Base-by-base conservation (phyloP, 257 asterid species). In the Paraleonurus japonicus region DNA sequence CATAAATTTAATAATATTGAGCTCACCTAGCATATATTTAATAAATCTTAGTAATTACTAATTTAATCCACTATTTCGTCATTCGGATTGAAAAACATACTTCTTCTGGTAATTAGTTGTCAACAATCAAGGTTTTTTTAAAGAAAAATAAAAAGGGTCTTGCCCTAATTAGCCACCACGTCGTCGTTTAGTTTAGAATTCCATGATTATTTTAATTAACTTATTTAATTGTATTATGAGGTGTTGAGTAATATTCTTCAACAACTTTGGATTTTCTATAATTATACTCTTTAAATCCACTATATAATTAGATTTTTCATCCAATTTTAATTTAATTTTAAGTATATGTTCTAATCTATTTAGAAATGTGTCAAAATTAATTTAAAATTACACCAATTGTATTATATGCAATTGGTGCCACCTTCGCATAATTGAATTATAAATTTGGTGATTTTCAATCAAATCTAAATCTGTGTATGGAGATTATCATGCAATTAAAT, bases 131-230 rank as follows among this genome's bases (percentile, higher is more conserved):
- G 62, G 53, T 28, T 70, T 71, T 54, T 66, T 70, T 4, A 33
- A 23, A 17, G 13, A 13, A 8, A 13, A 48, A n/a, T n/a, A 15
- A 12, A 48, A 48, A 26, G 64, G 45, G 62, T 33, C 65, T 68
- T 79, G 72, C 88, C 92, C 78, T 62, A 84, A 75, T 81, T 77
- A 81, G 87, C 78, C 76, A 71, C 86, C 85, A 81, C 90, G 85
- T 70, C 58, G 53, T 66, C 67, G 15, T 60, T 83, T 48, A 45
- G 45, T 57, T 69, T 63, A 67, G 0, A 69, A 61, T 43, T 7
- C 39, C 45, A 70, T 35, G 33, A 69, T 74, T 79, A 54, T 55
- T 58, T 63, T 9, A 47, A 24, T 48, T 62, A 3, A 23, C 7
- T 55, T 35, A 57, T 63, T 73, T 67, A 63, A 69, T 63, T 32